Percentiles rank a stretch among this genome's conserved stretches.
Evolutionary conservation across 2,329 filamentous ascomycete species (phyloP).

Genomic region (Lachnellula cervina): DNA sequence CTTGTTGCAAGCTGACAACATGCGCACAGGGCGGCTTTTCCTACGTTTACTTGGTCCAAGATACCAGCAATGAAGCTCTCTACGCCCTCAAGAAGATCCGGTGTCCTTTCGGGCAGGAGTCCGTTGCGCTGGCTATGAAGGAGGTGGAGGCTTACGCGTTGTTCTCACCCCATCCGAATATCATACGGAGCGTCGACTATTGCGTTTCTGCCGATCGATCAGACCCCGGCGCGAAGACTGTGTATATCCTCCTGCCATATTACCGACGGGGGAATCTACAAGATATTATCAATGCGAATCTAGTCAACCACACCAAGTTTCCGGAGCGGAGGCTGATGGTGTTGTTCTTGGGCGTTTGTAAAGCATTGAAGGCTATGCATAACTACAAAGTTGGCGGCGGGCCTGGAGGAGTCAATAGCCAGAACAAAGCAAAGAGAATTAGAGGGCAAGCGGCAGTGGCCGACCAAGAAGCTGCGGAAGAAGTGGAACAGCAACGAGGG

Average conservation of each 20-base stretch:
- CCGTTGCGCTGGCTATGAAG: conserved; percentile 87
- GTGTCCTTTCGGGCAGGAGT: conserved; percentile 96
- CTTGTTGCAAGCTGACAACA: conserved; percentile 11
- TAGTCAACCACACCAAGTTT: conserved; percentile 90
- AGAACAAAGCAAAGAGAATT: conserved; percentile 42
- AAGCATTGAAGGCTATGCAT: conserved; percentile 86
- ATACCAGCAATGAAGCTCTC: conserved; percentile 74
- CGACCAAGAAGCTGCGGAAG: conserved; percentile 38
- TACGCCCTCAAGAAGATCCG: conserved; percentile 98
- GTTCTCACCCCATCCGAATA: conserved; percentile 76
- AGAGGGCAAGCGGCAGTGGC: conserved; percentile 33
- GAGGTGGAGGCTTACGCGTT: conserved; percentile 96
- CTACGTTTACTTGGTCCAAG: conserved; percentile 97
- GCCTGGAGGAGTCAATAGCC: conserved; percentile 44
- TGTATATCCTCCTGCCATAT: conserved; percentile 94
- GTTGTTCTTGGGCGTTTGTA: conserved; percentile 87
- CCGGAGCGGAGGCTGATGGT: conserved; percentile 84
- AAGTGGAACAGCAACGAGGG: conserved; percentile 33
- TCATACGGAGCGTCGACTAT: conserved; percentile 83
- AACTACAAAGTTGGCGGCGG: conserved; percentile 68
- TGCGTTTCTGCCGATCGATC: conserved; percentile 69
- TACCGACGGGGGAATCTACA: conserved; percentile 93
- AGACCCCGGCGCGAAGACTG: conserved; percentile 74
- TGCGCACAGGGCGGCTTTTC: conserved; percentile 79
- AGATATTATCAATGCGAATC: conserved; percentile 96